Percentiles rank a stretch among this genome's conserved stretches.
Evolutionary conservation across 495 filamentous ascomycete genomes (phyloP).

Genomic region (Oidiodendron maius): DNA sequence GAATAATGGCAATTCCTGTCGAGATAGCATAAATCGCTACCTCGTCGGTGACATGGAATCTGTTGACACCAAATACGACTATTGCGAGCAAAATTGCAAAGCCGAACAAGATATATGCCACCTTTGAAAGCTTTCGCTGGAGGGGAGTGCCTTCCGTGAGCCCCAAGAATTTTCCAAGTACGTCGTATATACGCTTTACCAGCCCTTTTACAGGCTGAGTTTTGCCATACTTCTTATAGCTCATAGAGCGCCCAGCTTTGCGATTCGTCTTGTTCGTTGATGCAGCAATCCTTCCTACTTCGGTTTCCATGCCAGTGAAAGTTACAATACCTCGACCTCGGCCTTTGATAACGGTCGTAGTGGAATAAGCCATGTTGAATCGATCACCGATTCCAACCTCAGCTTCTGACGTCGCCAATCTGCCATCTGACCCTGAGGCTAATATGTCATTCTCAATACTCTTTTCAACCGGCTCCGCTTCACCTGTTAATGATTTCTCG

Average conservation of each 20-base stretch:
- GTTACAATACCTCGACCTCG: conserved; percentile 61
- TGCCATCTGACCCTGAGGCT: conserved; percentile 24
- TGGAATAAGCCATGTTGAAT: conserved; percentile 64
- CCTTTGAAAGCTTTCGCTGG: conserved; percentile 72
- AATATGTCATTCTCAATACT: conserved; percentile 26
- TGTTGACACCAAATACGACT: conserved; percentile 74
- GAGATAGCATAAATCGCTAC: conserved; percentile 80
- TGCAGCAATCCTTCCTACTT: conserved; percentile 78
- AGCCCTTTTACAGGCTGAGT: conserved; percentile 52
- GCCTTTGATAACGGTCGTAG: conserved; percentile 62
- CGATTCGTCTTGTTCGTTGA: conserved; percentile 52
- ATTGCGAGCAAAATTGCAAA: conserved; percentile 70
- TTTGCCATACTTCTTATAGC: conserved; percentile 55
- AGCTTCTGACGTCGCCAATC: conserved; percentile 29
- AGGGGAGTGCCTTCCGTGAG: conserved; percentile 74
- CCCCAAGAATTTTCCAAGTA: conserved; percentile 63
- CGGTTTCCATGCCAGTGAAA: conserved; percentile 72
- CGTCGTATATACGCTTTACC: conserved; percentile 54
- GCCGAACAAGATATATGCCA: conserved; percentile 70
- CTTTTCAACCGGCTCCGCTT: conserved; percentile 55
- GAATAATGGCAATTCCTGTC: conserved; percentile 64
- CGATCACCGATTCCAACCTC: conserved; percentile 59
- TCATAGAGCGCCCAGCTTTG: conserved; percentile 57
- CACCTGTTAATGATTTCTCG: conserved; percentile 67
- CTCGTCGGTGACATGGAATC: conserved; percentile 56